These are phyloP conservation scores for Oldenlandia corymbosa DNA, from an alignment of 257 asterid genomes.

Conservation along the genomic window DNA sequence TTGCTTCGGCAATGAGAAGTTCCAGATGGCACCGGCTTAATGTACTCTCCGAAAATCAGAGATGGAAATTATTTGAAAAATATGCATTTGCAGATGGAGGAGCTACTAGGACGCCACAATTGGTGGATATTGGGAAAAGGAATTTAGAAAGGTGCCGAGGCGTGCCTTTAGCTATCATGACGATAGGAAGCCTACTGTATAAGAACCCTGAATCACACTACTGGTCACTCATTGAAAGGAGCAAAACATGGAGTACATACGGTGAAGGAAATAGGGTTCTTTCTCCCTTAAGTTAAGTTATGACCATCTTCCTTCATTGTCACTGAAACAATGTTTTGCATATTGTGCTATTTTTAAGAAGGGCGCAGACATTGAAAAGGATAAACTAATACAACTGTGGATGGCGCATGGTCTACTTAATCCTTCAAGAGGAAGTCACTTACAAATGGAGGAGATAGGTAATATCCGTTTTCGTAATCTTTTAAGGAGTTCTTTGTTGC, in stretches of 20 bases:
- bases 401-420: too few relatives aligned
- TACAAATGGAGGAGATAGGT: too few relatives aligned
- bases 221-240: neutral
- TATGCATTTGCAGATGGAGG: too few relatives aligned
- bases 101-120: too few relatives aligned
- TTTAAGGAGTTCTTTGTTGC: too few relatives aligned
- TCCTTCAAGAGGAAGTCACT: too few relatives aligned
- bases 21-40: neutral
- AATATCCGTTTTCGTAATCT: too few relatives aligned
- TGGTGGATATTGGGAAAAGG: constrained; percentile 8
- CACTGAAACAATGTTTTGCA: constrained; percentile 22
- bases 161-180: too few relatives aligned
- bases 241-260: neutral
- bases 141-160: neutral
- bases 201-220: too few relatives aligned
- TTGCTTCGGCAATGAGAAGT: constrained; percentile 1
- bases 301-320: constrained; percentile 12
- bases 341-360: constrained; percentile 24
- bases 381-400: too few relatives aligned
- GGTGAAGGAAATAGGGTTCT: neutral
- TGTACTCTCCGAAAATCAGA: constrained; percentile 3
- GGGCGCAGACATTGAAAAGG: constrained; percentile 4
- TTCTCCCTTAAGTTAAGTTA: constrained; percentile 8
- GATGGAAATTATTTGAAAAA: too few relatives aligned
- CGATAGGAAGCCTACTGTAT: too few relatives aligned